Base-by-base conservation (phyloP, 2,329 filamentous ascomycete genomes). In the Exophiala phaeomuriformis region DNA sequence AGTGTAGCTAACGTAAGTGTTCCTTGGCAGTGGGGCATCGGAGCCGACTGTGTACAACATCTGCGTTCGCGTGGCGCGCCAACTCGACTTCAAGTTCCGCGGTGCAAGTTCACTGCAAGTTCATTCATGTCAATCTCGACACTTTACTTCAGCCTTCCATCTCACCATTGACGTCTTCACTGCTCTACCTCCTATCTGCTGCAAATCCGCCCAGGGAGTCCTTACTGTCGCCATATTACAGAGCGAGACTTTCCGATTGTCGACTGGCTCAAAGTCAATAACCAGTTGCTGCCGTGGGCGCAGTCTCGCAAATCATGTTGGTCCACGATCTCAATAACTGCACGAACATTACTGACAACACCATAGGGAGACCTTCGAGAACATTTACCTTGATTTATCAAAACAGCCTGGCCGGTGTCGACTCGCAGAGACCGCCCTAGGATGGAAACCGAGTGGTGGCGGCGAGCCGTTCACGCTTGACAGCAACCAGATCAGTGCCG, bases 321-420 rank as follows among this genome's bases (percentile, higher is more conserved):
- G 57, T 57, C n/a, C 10, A 4, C 9, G 28, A 42, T 40, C 33
- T 31, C 33, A 5, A 19, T n/a, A 44, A 32, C 19, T 8, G 32
- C 30, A 32, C 39, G 29, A 19, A 19, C 30, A 37, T 27, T 45
- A 6, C 48, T 56, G 40, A 56, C 49, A 36, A 9, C 28, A 1
- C 5, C 7, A 19, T 35, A 84, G 80, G 80, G 93, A 98, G 82
- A 93, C 86, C 68, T 98, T 98, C 74, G 91, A 97, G 69, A 90
- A 89, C 73, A 95, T 97, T 74, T 90, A 93, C 73, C 83, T 98
- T 65, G 91, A 98, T 70, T 81, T 98, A 56, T 96, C 90, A 65
- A 93, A 90, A 71, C 86, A 93, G 72, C 81, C 84, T 55, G 93
- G 93, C 63, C 93, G 91, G 75, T 96, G 90, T 75, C 84, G 93